These are phyloP conservation scores for Annona cherimola DNA, from an alignment of 164 flowering plant species.

Conservation along the genomic window DNA sequence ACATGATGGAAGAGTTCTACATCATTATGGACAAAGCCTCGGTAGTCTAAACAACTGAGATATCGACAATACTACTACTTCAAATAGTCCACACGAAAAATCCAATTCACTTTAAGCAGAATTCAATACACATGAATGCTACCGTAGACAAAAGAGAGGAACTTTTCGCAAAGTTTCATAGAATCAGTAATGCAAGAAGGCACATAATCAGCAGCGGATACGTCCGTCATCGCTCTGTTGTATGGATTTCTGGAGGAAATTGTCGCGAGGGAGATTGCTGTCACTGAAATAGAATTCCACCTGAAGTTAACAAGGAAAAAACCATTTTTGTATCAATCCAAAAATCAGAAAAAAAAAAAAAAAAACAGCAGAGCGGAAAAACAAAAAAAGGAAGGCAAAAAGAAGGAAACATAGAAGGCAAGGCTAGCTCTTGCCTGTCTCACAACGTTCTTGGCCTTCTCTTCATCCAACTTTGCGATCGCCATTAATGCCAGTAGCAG, in stretches of 20 bases:
- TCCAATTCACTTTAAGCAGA: too few relatives aligned
- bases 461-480: slow-evolving; percentile 44
- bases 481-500: slow-evolving; percentile 38
- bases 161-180: not conserved
- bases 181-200: not conserved
- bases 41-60: too few relatives aligned
- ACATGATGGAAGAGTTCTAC: too few relatives aligned
- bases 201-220: slow-evolving; percentile 38
- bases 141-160: not conserved
- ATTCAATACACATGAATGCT: too few relatives aligned
- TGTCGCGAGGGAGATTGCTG: slow-evolving; percentile 85
- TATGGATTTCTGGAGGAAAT: slow-evolving; percentile 55
- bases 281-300: slow-evolving; percentile 96
- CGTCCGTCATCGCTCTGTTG: slow-evolving; percentile 74
- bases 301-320: slow-evolving; percentile 25
- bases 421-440: slow-evolving; percentile 54
- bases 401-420: too few relatives aligned
- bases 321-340: not conserved
- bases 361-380: not conserved
- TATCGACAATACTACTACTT: too few relatives aligned
- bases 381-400: too few relatives aligned
- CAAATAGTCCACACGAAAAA: too few relatives aligned
- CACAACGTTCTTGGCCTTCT: slow-evolving; percentile 62
- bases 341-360: not conserved
- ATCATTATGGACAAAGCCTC: too few relatives aligned